Base-by-base conservation (phyloP, 192 early-diverging fungal species). In the Coemansia sp. region DNA sequence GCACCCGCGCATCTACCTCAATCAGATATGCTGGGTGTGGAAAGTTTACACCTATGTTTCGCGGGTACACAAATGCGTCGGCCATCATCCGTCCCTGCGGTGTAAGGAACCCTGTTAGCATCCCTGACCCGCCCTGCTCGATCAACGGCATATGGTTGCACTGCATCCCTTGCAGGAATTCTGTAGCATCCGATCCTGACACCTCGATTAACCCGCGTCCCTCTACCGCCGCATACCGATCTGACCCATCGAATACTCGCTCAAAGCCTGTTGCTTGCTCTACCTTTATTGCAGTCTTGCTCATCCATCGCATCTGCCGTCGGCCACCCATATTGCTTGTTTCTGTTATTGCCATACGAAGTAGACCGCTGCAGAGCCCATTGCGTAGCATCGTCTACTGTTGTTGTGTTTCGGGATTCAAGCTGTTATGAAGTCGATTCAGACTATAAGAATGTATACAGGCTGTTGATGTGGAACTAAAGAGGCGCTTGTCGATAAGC, bases 101-200 rank as follows among this genome's bases (percentile, higher is more conserved):
- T 14, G 87, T 85, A 53, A 97, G 86, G 71, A 96, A 95, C 20
- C 80, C 90, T 51, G 93, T 80, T 61, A 90, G 88, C 65, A 95
- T 87, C 6, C 92, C 94, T 42, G 85, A 72, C 1, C 93, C 90
- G 51, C 91, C 90, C 14, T 78, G 71, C 29, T 87, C 87, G 23
- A 96, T 78, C 30, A 50, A 59, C 21, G 81, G 70, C 86, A 96
- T 94, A 67, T 96, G 83, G 82, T 96, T 95, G 31, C 94, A 96
- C 60, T 88, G 89, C 63, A 97, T 82, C 8, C 95, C 94, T 62
- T 98, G 94, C 55, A 98, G 80, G 65, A 95, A 98, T 77, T 90
- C 89, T 57, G 83, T 62, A 3, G 92, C 85, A 63, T 94, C 94
- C 23, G 68, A 23, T 2, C 96, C 96, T 11, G 76, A 55, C 57